Conservation (phyloP, 1,284 basidiomycete species). For the Pyrrhoderma lamaoense region DNA sequence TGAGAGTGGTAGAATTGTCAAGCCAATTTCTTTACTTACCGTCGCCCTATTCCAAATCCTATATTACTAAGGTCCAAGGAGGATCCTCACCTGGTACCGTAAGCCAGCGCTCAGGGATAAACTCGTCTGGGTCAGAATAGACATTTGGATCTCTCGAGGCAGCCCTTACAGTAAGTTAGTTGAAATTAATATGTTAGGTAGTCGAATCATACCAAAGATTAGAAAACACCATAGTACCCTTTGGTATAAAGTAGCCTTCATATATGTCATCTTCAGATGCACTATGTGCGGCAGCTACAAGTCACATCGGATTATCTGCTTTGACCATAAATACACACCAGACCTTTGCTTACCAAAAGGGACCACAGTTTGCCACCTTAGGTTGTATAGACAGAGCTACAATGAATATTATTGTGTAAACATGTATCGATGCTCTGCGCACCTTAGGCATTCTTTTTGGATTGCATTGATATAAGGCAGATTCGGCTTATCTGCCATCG, state of each 20-base stretch:
- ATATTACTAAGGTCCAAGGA: not conserved
- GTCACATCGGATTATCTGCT: no score
- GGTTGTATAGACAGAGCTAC: not conserved
- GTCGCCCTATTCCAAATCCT: constrained; percentile 13
- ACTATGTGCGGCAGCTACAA: constrained; percentile 11
- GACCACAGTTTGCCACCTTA: constrained; percentile 2
- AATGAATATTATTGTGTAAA: not conserved
- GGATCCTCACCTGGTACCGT: not conserved
- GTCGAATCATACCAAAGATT: not conserved
- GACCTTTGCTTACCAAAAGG: constrained; percentile 1
- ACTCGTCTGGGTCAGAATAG: constrained; percentile 8
- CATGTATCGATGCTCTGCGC: not conserved
- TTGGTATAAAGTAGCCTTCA: not conserved
- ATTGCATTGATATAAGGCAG: constrained; percentile 24
- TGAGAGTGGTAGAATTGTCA: not conserved
- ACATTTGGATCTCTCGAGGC: constrained; percentile 9
- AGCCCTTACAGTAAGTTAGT: no score
- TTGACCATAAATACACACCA: no score
- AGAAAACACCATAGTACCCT: not conserved
- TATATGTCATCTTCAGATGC: constrained; percentile 8
- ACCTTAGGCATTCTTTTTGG: constrained; percentile 20
- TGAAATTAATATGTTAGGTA: no score
- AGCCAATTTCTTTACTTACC: not conserved
- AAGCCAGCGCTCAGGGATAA: constrained; percentile 13
- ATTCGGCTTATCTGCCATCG: constrained; percentile 12